Evolutionary conservation across 2,329 filamentous ascomycete genomes (phyloP).

Genomic region (Diplocarpon rosae): DNA sequence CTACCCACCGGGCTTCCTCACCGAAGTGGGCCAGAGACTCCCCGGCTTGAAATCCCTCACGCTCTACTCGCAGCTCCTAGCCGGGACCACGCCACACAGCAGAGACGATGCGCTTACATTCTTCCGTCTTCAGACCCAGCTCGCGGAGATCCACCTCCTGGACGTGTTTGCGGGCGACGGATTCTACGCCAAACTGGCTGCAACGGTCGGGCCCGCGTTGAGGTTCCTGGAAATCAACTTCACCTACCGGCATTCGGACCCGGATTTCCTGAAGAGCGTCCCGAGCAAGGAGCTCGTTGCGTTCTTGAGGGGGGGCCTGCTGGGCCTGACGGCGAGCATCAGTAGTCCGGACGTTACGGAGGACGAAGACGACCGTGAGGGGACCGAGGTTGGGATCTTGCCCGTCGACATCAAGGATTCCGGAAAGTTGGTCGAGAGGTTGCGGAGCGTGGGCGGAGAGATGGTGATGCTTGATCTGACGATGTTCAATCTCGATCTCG

Average conservation of each 20-base stretch:
- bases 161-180: constrained; percentile 34
- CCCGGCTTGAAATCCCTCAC: constrained; percentile 33
- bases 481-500: constrained; percentile 30
- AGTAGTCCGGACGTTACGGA: constrained; percentile 11
- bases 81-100: constrained; percentile 31
- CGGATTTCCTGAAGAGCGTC: constrained; percentile 13
- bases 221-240: constrained; percentile 37
- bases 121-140: constrained; percentile 22
- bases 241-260: constrained; percentile 33
- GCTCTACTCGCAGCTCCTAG: constrained; percentile 35
- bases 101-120: constrained; percentile 32
- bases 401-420: constrained; percentile 6
- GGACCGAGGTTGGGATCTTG: constrained; percentile 14
- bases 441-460: constrained; percentile 17
- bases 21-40: constrained; percentile 29
- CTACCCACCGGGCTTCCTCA: constrained; percentile 34
- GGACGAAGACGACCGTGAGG: constrained; percentile 21
- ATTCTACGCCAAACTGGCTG: constrained; percentile 29
- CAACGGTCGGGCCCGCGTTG: constrained; percentile 20
- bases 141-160: constrained; percentile 35
- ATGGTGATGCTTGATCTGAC: constrained; percentile 28
- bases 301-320: constrained; percentile 10
- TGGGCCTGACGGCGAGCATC: constrained; percentile 15
- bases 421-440: constrained; percentile 9
- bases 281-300: constrained; percentile 9